phyloP scores from a whole-genome alignment of 768 basidiomycete species.

The Phlegmacium glaucopus region DNA sequence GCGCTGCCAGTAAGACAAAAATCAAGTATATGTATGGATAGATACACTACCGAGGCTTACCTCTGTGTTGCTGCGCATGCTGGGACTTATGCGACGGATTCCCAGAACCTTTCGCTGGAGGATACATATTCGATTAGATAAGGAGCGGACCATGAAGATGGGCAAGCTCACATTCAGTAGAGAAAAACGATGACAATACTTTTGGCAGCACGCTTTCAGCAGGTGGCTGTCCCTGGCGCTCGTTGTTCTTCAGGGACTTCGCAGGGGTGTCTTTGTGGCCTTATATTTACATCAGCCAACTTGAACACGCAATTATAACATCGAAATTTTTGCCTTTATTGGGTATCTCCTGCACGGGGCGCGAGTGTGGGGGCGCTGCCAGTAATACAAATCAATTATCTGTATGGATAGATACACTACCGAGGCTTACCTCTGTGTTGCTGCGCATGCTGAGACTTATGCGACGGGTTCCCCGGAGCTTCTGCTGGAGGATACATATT shows the following conservation, averaged over 20 bases:
- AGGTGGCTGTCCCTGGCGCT: conserved; percentile 6
- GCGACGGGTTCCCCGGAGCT: conserved; percentile 9
- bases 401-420: conserved; percentile 8
- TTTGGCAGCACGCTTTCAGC: conserved; percentile 2
- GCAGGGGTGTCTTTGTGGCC: conserved; percentile 9
- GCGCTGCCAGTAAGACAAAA: conserved; percentile 5
- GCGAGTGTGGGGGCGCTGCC: conserved; percentile 9
- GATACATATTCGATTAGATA: conserved; percentile 4
- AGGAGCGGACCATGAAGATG: conserved; percentile 6
- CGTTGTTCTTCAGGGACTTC: conserved; percentile 10
- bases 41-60: conserved; percentile 6
- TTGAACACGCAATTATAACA: conserved; percentile 7
- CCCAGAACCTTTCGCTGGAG: conserved; percentile 8
- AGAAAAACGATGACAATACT: conserved; percentile 5
- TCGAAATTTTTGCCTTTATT: conserved; percentile 8
- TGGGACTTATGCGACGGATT: conserved; percentile 10
- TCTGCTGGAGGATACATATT: too few relatives aligned
- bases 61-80: conserved; percentile 8
- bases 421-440: conserved; percentile 13
- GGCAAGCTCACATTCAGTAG: conserved; percentile 10
- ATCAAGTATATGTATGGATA: conserved; percentile 8
- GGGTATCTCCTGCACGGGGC: conserved; percentile 7
- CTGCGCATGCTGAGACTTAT: conserved; percentile 10
- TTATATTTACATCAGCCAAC: conserved; percentile 9
- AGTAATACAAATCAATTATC: conserved; percentile 9